Evolutionary conservation across 1,139 yeast species (phyloP).

Genomic region (Suhomyces bokatorum): DNA sequence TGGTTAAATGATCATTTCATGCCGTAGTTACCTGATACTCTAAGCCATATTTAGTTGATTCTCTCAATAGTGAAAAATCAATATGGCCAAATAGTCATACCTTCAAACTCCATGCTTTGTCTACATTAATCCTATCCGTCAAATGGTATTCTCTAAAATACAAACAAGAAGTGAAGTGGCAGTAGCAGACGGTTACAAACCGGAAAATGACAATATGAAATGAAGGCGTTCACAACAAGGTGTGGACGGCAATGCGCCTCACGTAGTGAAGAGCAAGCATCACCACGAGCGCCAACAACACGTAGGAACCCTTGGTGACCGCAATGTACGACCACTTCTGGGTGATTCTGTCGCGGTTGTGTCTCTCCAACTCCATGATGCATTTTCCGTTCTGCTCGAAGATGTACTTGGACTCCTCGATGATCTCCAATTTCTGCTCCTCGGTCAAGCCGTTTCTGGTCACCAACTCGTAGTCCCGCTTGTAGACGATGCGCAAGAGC

Average conservation of each 20-base stretch:
- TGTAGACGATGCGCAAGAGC: constrained; percentile 62
- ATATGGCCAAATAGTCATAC: too few species aligned
- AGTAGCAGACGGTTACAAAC: neutral
- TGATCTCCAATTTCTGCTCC: constrained; percentile 66
- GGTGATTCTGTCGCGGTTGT: constrained; percentile 58
- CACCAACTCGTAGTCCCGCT: constrained; percentile 73
- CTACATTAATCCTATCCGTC: neutral
- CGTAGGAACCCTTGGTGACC: constrained; percentile 50
- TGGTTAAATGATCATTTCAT: too few species aligned
- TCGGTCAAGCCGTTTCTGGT: constrained; percentile 71
- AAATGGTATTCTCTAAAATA: constrained; percentile 1
- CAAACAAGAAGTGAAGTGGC: constrained; percentile 6
- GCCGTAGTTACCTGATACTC: too few species aligned
- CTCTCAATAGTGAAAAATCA: too few species aligned
- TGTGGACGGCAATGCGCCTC: constrained; percentile 15
- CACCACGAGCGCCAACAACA: constrained; percentile 26
- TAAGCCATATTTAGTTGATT: too few species aligned
- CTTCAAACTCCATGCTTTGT: too few species aligned
- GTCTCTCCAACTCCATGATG: constrained; percentile 63
- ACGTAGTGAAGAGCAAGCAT: constrained; percentile 29
- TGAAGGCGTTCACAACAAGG: neutral
- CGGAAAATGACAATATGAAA: neutral
- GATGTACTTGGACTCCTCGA: constrained; percentile 66
- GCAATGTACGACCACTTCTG: constrained; percentile 58
- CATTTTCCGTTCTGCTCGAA: constrained; percentile 63